Evolutionary conservation across 2,329 filamentous ascomycete species (phyloP).

Genomic region (Zymoseptoria ardabiliae): DNA sequence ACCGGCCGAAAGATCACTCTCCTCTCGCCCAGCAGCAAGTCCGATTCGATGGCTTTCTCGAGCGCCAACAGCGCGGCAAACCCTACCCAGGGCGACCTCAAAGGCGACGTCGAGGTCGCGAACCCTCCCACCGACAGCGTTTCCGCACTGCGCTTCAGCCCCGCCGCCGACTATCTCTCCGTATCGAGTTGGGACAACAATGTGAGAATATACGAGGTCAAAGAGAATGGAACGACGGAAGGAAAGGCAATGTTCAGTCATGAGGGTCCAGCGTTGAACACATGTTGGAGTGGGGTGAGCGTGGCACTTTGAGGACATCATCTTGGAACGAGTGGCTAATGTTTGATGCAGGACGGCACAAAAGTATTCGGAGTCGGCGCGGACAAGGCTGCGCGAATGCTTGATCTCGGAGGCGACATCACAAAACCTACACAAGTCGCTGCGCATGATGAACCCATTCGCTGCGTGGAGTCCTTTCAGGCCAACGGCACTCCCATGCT

Average conservation of each 20-base stretch:
- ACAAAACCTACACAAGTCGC: slow-evolving; percentile 56
- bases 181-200: slow-evolving; percentile 97
- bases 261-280: slow-evolving; percentile 73
- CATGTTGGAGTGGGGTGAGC: slow-evolving; percentile 80
- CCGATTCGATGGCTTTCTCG: slow-evolving; percentile 46
- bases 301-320: not conserved
- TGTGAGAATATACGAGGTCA: slow-evolving; percentile 92
- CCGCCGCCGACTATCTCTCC: slow-evolving; percentile 70
- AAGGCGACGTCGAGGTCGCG: slow-evolving; percentile 73
- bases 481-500: slow-evolving; percentile 67
- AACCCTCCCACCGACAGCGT: slow-evolving; percentile 82
- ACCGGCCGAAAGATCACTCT: not conserved
- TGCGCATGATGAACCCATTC: slow-evolving; percentile 76
- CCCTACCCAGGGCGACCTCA: slow-evolving; percentile 82
- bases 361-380: slow-evolving; percentile 83
- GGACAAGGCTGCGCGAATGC: slow-evolving; percentile 82
- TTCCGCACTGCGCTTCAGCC: slow-evolving; percentile 77
- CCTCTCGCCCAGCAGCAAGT: slow-evolving; percentile 45
- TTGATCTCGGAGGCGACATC: slow-evolving; percentile 62
- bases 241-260: slow-evolving; percentile 83
- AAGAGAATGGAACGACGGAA: slow-evolving; percentile 66
- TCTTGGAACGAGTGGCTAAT: not conserved
- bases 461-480: slow-evolving; percentile 59
- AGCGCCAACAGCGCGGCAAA: slow-evolving; percentile 44
- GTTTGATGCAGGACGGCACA: slow-evolving; percentile 67